Base-by-base conservation (phyloP, 2,329 filamentous ascomycete species). In the Xylaria digitata region DNA sequence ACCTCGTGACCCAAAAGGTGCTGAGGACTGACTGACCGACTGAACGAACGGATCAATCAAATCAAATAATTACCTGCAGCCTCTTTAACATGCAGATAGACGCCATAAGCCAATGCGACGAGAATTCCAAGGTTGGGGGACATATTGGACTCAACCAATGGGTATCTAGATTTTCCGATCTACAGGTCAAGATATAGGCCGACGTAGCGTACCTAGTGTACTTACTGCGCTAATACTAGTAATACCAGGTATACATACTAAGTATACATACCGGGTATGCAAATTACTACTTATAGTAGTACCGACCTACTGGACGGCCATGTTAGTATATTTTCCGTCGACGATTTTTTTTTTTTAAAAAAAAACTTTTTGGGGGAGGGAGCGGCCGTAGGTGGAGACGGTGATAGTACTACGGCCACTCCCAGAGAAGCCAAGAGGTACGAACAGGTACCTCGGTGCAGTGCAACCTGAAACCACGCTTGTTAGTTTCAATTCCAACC, bases 401-500 rank as follows among this genome's bases (percentile, higher is more conserved):
- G 37, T 26, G 11, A 55, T 5, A 1, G 21, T 19, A 48, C n/a
- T n/a, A n/a, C n/a, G 37, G 9, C 13, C 37, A 40, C 11, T 13
- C 34, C 8, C 34, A 9, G 11, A 8, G 8, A 9, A 2, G 11
- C 11, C 34, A 9, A 37, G 11, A 13, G 34, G 34, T 40, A 40
- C 4, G 37, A 17, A 11, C 30, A 26, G 37, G 52, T 26, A 40
- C 34, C 13, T 26, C 15, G 26, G 37, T 21, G 15, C 19, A 8
- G 53, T 42, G 30, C 53, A 42, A 43, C 53, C 53, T 55, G 53
- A 43, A 55, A 55, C 53, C 32, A 40, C 15, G 37, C 15, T 23
- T 46, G 45, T 59, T 49, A 59, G 56, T 45, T 40, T 59, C 56
- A 26, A 21, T 48, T 59, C 45, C 15, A 40, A 46, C 56, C 13